These are phyloP conservation scores for Ilex aquifolium DNA, from an alignment of 257 asterid genomes.

Conservation along the genomic window DNA sequence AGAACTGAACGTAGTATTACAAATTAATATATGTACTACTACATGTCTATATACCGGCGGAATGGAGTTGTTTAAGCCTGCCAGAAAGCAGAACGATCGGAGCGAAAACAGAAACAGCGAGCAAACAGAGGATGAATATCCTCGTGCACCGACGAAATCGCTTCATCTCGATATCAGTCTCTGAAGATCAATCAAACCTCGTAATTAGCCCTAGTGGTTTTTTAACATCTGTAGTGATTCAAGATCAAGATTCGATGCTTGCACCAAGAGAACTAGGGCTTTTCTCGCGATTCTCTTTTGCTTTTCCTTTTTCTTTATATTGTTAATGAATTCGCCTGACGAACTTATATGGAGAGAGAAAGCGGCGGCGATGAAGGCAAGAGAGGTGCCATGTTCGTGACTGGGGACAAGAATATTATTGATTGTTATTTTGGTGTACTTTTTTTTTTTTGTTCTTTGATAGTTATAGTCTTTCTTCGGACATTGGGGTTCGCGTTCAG, in stretches of 20 bases:
- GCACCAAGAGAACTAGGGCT: no score
- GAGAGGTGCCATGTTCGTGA: neutral
- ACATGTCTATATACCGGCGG: constrained; percentile 38
- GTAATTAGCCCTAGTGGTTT: no score
- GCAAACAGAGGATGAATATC: constrained; percentile 84
- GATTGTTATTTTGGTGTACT: no score
- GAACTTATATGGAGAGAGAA: neutral
- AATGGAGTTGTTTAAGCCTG: constrained; percentile 48
- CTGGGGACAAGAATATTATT: neutral
- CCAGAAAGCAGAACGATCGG: constrained; percentile 59
- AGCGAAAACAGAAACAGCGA: constrained; percentile 50
- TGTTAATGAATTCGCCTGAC: no score
- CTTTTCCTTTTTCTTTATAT: no score
- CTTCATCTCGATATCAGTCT: constrained; percentile 49
- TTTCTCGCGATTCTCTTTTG: no score
- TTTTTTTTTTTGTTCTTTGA: no score
- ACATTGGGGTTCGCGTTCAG: neutral
- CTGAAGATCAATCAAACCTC: neutral
- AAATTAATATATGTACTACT: no score
- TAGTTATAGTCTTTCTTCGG: neutral
- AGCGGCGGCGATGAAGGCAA: neutral
- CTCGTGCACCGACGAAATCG: constrained; percentile 61
- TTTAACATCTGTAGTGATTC: no score
- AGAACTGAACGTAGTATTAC: no score
- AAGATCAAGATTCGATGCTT: no score